Base-by-base conservation (phyloP, 2,329 filamentous ascomycete genomes). In the Chaetothyriales sp. region DNA sequence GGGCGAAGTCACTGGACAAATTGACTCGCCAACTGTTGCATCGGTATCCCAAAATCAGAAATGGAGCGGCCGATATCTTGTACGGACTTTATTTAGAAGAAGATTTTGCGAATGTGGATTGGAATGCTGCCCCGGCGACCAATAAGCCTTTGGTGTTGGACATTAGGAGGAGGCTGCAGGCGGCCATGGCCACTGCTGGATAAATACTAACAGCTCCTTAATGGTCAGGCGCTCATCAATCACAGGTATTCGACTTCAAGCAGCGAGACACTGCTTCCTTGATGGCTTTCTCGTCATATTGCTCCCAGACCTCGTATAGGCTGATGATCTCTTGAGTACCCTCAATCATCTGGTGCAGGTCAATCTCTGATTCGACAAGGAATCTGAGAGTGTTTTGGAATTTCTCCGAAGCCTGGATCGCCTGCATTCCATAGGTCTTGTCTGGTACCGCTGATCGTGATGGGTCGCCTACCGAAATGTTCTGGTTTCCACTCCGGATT, bases 321-420 rank as follows among this genome's bases (percentile, higher is more conserved):
- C 86, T 89, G 50, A 95, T 86, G 56, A 95, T 77, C 69, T 95
- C 89, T 68, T 95, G 89, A 0, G 86, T 90, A 63, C 85, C 88
- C 67, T 95, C 87, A 48, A 94, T 84, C 66, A 94, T 83, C 29
- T 82, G 84, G 58, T 86, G 81, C 62, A 95, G 85, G 61, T 94
- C 86, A 44, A 95, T 80, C 52, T 81, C 84, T 62, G 86, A 92
- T 64, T 94, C 88, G 1, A 89, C 85, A 52, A 95, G 73, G 84
- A 89, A 95, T 43, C 80, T 78, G 8, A 87, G 78, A 43, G 94
- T 75, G 59, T 83, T 82, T 49, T 78, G 76, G 47, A 86, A 74
- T 50, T 80, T 72, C 70, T 73, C 60, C 78, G 78, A 52, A 71
- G 73, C 51, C 43, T 56, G 55, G 44, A 50, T 53, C 19, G 51